Evolutionary conservation across 2,329 filamentous ascomycete genomes (phyloP), one percentile per base, ranked within the genome.

Genomic region (Cercospora sp.): DNA sequence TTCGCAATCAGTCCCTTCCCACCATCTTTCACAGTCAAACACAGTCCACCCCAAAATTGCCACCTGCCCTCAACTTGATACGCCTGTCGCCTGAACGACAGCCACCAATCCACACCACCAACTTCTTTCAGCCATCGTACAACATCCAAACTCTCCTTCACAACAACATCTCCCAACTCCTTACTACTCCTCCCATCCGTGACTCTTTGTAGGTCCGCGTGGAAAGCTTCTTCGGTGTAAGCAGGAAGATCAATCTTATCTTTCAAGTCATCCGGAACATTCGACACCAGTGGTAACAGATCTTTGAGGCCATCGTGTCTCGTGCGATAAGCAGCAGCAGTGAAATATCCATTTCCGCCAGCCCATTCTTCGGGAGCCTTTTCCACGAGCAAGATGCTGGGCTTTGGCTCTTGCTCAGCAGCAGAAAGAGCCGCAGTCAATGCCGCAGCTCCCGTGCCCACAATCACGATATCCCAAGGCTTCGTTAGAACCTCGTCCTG

Each of bases 1-100:
- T 86, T 83, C 26, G 81, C 74, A 3, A 89, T 83, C 5, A 90
- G 77, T 0, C 87, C 86, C 71, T 88, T 88, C 0, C 88, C 88
- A 0, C 87, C 87, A 69, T 87, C 85, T 61, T 86, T 74, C 0
- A 85, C 87, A 73, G 84, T 88, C 37, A 90, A 77, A n/a, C 81
- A 82, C 74, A 91, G 77, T 0, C 89, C 89, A 10, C 89, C 89
- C 88, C 88, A 91, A 75, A 91, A 91, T 73, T 87, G 88, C 74
- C 84, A 83, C 32, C 85, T 80, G 0, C 86, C 87, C 61, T 86
- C 81, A n/a, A 90, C 83, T 66, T 88, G 81, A 75, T 89, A 91
- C 0, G 89, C 87, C 74, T 91, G 89, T 2, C 89, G 81, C 67
- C 90, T 87, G 76, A 90, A 90, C 1, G 84, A 86, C 3, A 91